A percentile compares a stretch with the other conserved stretches of the same genome.
Conservation (phyloP, 805 yeast species). For the Wilhelminamyces savonicus region DNA sequence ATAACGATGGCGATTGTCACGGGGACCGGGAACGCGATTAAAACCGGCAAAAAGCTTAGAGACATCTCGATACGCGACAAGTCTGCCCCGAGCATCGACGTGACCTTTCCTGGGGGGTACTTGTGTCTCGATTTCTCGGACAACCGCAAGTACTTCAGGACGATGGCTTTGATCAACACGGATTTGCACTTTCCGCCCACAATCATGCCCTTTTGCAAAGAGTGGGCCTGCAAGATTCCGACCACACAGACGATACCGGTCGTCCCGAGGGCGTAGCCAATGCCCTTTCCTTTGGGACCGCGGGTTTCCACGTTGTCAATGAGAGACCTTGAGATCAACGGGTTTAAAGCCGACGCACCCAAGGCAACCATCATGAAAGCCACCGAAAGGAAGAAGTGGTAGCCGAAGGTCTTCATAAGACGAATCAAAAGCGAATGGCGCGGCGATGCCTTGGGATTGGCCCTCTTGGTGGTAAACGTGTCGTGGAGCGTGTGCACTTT, state of each 20-base stretch:
- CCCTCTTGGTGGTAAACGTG: background rate
- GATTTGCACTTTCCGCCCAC: conserved; percentile 8
- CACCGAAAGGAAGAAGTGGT: background rate
- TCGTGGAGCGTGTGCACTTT: background rate
- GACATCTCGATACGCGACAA: conserved; percentile 10
- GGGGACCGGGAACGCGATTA: conserved; percentile 7
- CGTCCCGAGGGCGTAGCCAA: conserved; percentile 3
- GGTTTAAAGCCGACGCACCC: background rate
- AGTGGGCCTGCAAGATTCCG: conserved; percentile 6
- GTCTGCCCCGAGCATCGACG: conserved; percentile 11
- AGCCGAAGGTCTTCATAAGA: conserved; percentile 1
- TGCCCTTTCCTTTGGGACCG: conserved; percentile 1
- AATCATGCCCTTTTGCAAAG: conserved; percentile 6
- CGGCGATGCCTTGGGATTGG: no score
- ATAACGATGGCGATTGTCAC: conserved; percentile 8
- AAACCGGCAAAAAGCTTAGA: conserved; percentile 5
- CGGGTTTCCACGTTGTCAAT: conserved; percentile 3
- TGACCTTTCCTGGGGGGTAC: conserved; percentile 8
- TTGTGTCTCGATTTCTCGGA: conserved; percentile 5
- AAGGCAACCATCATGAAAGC: background rate
- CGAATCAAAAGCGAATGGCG: no score
- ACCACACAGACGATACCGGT: background rate
- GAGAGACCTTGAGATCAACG: conserved; percentile 2
- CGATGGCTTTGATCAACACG: conserved; percentile 6
- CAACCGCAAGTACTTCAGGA: conserved; percentile 9